Base-by-base conservation (phyloP, 345 rosid genomes). In the Reutealis trisperma region DNA sequence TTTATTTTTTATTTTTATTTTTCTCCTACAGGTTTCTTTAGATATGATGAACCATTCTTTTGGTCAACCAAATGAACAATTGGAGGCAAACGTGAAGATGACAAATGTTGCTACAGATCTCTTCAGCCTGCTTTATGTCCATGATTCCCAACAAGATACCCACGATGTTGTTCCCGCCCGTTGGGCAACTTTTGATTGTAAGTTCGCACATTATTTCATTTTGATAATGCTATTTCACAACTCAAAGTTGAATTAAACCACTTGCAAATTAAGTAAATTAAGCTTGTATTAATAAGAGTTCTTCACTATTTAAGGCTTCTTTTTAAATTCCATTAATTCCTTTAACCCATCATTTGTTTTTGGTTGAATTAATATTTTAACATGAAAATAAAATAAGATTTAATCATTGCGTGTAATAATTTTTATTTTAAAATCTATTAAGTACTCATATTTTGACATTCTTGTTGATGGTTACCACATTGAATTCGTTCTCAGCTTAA, bases 121-220 rank as follows among this genome's bases (percentile, higher is more conserved):
- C 41, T 83, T 30, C 70, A 63, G 45, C 73, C 54, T 84, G 73
- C 76, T 81, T 54, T 41, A 79, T 30, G 44, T 60, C 19, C 70
- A 18, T 16, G 74, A 80, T 3, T n/a, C 52, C 15, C 54, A 65
- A 8, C 63, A 74, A n/a, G 76, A 73, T 19, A 18, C 49, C 15
- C 8, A 73, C 42, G 9, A 61, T 7, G 67, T 60, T 19, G 37
- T 75, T 75, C 91, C 94, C 37, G 57, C 89, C 7, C 75, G 78
- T 79, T 90, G 97, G 97, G 89, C 88, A 34, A 90, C 90, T 74
- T 92, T 92, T 52, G 91, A 92, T 30, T 92, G 92, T 88, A 81
- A 84, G 89, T 42, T 42, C 45, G 4, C 45, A 42, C 45, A 8
- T 42, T 42, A 42, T 5, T 8, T 42, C 0, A 42, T 42, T 42